Evolutionary conservation across 1,284 basidiomycete species (phyloP), one percentile per base, ranked within the genome.

Genomic region (Microbotryomycetes sp.): DNA sequence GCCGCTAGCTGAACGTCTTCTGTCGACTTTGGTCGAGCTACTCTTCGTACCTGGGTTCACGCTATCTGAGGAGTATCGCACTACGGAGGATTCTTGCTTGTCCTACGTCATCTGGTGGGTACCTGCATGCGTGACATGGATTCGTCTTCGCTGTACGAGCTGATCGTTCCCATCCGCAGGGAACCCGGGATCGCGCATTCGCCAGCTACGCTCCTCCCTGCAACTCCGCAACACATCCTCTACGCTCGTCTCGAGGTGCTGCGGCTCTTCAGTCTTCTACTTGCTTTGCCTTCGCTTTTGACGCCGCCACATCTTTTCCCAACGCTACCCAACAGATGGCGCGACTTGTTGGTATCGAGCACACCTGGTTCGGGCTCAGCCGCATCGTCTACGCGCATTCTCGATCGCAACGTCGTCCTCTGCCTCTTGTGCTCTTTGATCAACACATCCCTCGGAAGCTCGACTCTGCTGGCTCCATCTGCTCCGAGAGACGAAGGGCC

Each of bases 21-120:
- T 93, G 69, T 83, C 81, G 68, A 84, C 85, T 64, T 78, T 89
- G 6, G 82, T 91, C 62, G 91, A 94, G 73, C 78, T 94, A 28
- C 75, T 93, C 45, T 96, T 93, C 75, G 91, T 89, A 72, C 92
- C 89, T 69, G 90, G 89, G 13, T 93, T 94, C 73, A 93, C 89
- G 1, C 78, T 94, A 16, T 88, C 91, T 5, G 81, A 82, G 31
- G 85, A 82, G 72, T 80, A 89, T 45, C 84, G 87, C 71, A 85
- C 67, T 81, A 52, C 13, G 35, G 27, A 28, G 67, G 70, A 11
- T 70, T 91, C 57, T 73, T 91, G 92, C 76, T 87, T 94, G 61
- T 88, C 89, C 74, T 87, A 89, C 77, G 79, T 86, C 18, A 90
- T 89, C 53, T 90, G 88, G 87, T 87, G 72, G 62, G 84, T 74